A percentile compares a stretch with the other conserved stretches of the same genome.
These are phyloP conservation scores for Ehretia macrophylla DNA, from an alignment of 257 asterid species.

Conservation along the genomic window DNA sequence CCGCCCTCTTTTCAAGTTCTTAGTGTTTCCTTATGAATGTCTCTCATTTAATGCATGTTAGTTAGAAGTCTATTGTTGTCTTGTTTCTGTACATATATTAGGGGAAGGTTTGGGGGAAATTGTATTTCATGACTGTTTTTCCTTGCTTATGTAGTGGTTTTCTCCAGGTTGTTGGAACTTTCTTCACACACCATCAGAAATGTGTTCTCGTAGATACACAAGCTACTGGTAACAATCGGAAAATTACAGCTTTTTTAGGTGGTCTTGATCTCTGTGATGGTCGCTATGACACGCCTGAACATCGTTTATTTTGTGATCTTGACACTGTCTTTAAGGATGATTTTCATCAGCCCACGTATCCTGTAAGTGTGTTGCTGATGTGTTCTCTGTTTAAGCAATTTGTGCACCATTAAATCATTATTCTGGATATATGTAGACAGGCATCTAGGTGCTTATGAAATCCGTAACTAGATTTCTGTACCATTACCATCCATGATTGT, in stretches of 20 bases:
- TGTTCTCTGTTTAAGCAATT: neutral
- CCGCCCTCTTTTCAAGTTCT: too few species aligned
- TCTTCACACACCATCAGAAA: slow-evolving; percentile 95
- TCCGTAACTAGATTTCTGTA: too few species aligned
- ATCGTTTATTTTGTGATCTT: slow-evolving; percentile 62
- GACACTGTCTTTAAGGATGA: slow-evolving; percentile 70
- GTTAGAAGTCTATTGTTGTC: too few species aligned
- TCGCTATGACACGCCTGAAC: slow-evolving; percentile 93
- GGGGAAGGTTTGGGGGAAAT: too few species aligned
- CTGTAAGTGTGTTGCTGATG: slow-evolving; percentile 46
- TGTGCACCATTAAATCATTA: neutral
- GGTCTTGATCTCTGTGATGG: slow-evolving; percentile 98
- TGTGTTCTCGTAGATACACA: slow-evolving; percentile 89
- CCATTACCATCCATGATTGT: too few species aligned
- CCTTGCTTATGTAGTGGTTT: slow-evolving; percentile 22
- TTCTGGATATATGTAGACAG: neutral
- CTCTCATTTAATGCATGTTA: too few species aligned
- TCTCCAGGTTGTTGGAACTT: slow-evolving; percentile 71
- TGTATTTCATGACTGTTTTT: neutral
- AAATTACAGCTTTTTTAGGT: slow-evolving; percentile 81
- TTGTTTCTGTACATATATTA: too few species aligned
- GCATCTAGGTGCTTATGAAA: too few species aligned
- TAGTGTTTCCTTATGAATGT: too few species aligned
- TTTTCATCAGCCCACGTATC: slow-evolving; percentile 80
- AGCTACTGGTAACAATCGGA: slow-evolving; percentile 74